Evolutionary conservation across 108 stramenopile genomes (phyloP), one percentile per base, ranked within the genome.

Genomic region (Mediolabrus comicus): DNA sequence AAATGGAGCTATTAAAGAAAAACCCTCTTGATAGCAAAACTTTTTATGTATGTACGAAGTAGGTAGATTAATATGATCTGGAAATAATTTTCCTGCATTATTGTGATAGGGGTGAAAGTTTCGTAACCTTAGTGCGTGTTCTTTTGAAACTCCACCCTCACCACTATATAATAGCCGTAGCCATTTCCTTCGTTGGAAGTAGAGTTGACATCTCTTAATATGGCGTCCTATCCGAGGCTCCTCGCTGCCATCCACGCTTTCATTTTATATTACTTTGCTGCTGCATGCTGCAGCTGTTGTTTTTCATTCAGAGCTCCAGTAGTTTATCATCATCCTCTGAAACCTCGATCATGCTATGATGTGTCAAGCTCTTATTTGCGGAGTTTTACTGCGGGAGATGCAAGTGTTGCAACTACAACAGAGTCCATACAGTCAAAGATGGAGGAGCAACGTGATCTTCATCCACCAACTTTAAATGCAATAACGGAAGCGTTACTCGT

Each of bases 301-400:
- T 49, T 49, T 22, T 49, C 46, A 49, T 49, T 24, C n/a, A 22
- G n/a, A 17, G 46, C 46, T 49, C 22, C 46, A 58, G n/a, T n/a
- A n/a, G n/a, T n/a, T n/a, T n/a, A n/a, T n/a, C 41, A 7, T 55
- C 67, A 46, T 74, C 66, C 27, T 74, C 72, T 16, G 68, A 72
- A 11, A 70, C 19, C 34, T 74, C 52, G 3, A 83, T 4, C 46
- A 24, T 0, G 5, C 4, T 22, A 9, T 49, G 46, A 24, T 22
- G 22, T 49, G 22, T 2, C 22, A 17, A 24, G 19, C 22, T 49
- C 46, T 49, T 22, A 6, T 4, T 24, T 49, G 46, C 22, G 46
- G 46, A 22, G 19, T 6, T 3, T 22, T 49, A 9, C 46, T 22
- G 22, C 46, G 10, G 46, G 46, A 9, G 46, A 49, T 22, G 19